Conservation (phyloP, 805 yeast genomes). For the Candida corydali region DNA sequence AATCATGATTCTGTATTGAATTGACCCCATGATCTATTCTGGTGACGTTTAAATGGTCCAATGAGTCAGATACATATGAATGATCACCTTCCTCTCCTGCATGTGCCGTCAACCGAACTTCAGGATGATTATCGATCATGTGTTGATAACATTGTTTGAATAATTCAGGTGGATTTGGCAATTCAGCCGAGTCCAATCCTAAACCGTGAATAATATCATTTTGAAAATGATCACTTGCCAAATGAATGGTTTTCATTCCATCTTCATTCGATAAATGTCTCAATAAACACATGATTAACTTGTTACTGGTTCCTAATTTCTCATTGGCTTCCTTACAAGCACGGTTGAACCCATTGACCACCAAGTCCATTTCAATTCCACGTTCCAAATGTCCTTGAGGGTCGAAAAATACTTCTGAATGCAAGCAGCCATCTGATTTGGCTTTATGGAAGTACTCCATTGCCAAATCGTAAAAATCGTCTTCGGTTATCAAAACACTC, state of each 20-base stretch:
- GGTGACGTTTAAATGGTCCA: slow-evolving; percentile 56
- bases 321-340: slow-evolving; percentile 62
- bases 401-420: slow-evolving; percentile 77
- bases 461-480: slow-evolving; percentile 77
- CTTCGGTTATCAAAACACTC: slow-evolving; percentile 63
- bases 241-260: slow-evolving; percentile 54
- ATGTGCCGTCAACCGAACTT: slow-evolving; percentile 71
- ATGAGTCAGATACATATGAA: slow-evolving; percentile 54
- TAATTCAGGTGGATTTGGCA: slow-evolving; percentile 69
- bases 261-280: slow-evolving; percentile 66
- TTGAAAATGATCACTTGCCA: slow-evolving; percentile 48
- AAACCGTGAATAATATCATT: slow-evolving; percentile 66
- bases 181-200: slow-evolving; percentile 81
- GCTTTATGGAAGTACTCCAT: slow-evolving; percentile 66
- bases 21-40: slow-evolving; percentile 83
- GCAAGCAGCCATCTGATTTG: slow-evolving; percentile 53
- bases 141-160: slow-evolving; percentile 59
- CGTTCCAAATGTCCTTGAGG: slow-evolving; percentile 81
- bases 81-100: slow-evolving; percentile 90
- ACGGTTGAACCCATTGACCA: slow-evolving; percentile 60
- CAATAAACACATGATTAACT: slow-evolving; percentile 76
- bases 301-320: slow-evolving; percentile 61
- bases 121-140: slow-evolving; percentile 46
- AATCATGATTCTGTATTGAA: slow-evolving; percentile 48
- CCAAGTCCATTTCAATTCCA: slow-evolving; percentile 54